Conservation (phyloP, 108 stramenopile species). For the Aurantiochytrium sp. region DNA sequence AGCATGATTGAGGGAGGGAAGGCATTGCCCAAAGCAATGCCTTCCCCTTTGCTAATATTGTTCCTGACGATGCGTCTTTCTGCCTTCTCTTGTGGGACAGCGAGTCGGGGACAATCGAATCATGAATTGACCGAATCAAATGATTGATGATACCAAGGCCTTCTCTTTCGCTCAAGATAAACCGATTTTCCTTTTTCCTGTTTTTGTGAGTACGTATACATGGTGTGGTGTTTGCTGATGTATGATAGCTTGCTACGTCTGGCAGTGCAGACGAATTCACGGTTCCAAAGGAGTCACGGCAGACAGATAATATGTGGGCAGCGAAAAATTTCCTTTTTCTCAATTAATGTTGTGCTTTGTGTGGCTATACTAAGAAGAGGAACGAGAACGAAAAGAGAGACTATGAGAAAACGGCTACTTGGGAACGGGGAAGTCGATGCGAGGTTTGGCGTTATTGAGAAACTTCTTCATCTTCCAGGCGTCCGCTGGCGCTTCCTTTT, state of each 20-base stretch:
- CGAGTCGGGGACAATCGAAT: neutral
- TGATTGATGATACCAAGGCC: neutral
- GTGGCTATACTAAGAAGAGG: neutral
- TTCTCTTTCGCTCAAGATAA: no score
- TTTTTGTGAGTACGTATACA: no score
- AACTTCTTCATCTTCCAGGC: constrained; percentile 12
- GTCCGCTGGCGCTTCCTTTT: neutral
- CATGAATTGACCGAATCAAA: neutral
- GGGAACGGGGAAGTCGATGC: neutral
- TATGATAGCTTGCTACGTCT: no score
- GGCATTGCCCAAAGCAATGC: no score
- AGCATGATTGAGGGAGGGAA: neutral
- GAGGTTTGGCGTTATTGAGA: neutral
- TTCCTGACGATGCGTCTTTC: neutral
- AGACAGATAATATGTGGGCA: no score
- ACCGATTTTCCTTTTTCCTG: no score
- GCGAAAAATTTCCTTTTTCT: neutral
- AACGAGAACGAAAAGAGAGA: no score
- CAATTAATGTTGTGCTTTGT: neutral
- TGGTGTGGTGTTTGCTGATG: no score
- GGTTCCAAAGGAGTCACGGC: no score
- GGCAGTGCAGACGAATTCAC: no score
- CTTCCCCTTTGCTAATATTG: neutral
- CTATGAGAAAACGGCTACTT: neutral
- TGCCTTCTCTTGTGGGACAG: neutral